phyloP scores from a whole-genome alignment of 139 green algal species.

The Picochlorum sp. region DNA sequence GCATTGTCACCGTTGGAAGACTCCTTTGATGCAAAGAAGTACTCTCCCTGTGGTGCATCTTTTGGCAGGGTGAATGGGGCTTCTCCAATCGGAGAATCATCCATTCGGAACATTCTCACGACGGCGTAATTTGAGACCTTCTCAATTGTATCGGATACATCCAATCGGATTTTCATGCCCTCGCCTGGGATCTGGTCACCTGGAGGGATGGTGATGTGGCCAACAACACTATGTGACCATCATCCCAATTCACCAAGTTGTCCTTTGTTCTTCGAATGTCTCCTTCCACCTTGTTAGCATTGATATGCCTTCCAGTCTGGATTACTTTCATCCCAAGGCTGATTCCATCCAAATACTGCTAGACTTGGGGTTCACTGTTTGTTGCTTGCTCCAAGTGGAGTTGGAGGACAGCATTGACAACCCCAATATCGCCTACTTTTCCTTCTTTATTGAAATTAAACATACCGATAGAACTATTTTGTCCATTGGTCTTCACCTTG shows the following conservation, averaged over 20 bases:
- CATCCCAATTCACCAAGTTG: no score
- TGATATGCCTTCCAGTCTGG: not conserved
- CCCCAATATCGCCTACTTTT: not conserved
- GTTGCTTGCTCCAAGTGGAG: not conserved
- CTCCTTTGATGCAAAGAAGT: not conserved
- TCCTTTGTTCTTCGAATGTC: no score
- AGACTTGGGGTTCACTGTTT: not conserved
- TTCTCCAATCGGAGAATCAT: not conserved
- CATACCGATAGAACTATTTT: no score
- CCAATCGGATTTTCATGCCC: not conserved
- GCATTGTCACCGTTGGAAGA: not conserved
- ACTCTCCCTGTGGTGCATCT: not conserved
- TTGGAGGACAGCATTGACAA: conserved; percentile 2
- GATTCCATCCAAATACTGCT: not conserved
- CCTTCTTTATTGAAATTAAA: no score
- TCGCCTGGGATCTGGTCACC: not conserved
- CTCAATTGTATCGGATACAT: not conserved
- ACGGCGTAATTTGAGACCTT: not conserved
- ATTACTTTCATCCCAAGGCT: not conserved
- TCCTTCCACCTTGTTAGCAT: no score
- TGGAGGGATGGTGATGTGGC: conserved; percentile 5
- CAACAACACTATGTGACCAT: not conserved
- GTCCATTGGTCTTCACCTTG: no score
- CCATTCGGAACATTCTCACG: not conserved
- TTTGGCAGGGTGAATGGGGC: not conserved